Evolutionary conservation across 768 basidiomycete species (phyloP).

Genomic region (Rhodosporidiobolus sp.): DNA sequence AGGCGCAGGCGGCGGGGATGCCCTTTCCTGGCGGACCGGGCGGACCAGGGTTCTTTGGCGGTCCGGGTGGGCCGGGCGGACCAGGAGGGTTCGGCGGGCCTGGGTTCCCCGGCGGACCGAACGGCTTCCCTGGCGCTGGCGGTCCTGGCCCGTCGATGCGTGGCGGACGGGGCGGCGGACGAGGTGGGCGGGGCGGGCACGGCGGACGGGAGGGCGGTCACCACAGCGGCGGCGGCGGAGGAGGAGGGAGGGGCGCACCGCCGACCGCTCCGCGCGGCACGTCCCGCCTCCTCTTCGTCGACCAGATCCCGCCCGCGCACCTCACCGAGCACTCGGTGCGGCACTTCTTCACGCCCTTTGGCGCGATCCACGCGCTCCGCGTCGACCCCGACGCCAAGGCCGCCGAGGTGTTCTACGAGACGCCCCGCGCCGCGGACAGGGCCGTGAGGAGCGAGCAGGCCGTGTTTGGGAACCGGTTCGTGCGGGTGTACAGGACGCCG

Average conservation of each 20-base stretch:
- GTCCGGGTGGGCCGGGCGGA: background rate
- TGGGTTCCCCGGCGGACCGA: no score
- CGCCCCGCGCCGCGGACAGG: slow-evolving; percentile 73
- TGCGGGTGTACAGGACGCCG: slow-evolving; percentile 89
- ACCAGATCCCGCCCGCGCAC: slow-evolving; percentile 85
- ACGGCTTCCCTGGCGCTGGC: no score
- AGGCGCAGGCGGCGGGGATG: background rate
- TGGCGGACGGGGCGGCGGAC: background rate
- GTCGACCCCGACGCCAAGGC: slow-evolving; percentile 57
- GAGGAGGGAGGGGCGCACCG: slow-evolving; percentile 52
- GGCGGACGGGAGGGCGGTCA: slow-evolving; percentile 53
- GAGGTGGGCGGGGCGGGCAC: background rate
- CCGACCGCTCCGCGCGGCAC: slow-evolving; percentile 50
- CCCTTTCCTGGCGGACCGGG: background rate
- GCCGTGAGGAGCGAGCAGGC: slow-evolving; percentile 93
- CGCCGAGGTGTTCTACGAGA: slow-evolving; percentile 62
- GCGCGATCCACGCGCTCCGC: slow-evolving; percentile 85
- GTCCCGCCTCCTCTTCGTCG: slow-evolving; percentile 82
- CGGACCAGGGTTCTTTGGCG: background rate
- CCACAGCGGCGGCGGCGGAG: slow-evolving; percentile 47
- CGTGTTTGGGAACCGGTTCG: slow-evolving; percentile 90
- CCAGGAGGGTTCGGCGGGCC: background rate
- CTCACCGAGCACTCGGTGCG: slow-evolving; percentile 74
- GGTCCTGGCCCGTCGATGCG: no score
- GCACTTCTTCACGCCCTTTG: slow-evolving; percentile 86